Conservation (phyloP, 371 early-diverging fungal genomes). For the Mortierella sp. region DNA sequence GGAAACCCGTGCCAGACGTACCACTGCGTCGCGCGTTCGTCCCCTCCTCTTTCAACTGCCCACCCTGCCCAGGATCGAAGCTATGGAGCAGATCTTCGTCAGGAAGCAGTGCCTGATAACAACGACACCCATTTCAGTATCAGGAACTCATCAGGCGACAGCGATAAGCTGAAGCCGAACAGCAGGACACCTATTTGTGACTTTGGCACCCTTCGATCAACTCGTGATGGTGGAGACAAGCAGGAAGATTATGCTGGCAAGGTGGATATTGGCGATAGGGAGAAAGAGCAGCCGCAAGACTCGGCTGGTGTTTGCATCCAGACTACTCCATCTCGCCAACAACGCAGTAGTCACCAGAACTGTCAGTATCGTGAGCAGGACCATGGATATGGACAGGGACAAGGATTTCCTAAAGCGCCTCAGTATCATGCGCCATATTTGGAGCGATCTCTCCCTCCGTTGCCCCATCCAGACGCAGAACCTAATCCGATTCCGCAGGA, state of each 20-base stretch:
- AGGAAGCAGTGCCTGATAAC: background rate
- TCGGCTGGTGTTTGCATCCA: background rate
- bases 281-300: background rate
- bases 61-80: background rate
- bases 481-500: background rate
- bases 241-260: background rate
- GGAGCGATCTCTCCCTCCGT: background rate
- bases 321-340: background rate
- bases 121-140: background rate
- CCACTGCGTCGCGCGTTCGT: background rate
- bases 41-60: background rate
- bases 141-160: background rate
- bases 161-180: background rate
- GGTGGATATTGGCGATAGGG: background rate
- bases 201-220: background rate
- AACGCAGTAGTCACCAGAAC: background rate
- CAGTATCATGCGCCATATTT: background rate
- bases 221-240: background rate
- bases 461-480: background rate
- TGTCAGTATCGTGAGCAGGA: background rate
- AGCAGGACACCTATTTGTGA: background rate
- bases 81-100: background rate
- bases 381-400: background rate
- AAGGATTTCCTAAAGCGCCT: background rate
- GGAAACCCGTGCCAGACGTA: slow-evolving; percentile 13